Evolutionary conservation across 257 asterid genomes (phyloP), one percentile per base, ranked within the genome.

Genomic region (Apocynum venetum): DNA sequence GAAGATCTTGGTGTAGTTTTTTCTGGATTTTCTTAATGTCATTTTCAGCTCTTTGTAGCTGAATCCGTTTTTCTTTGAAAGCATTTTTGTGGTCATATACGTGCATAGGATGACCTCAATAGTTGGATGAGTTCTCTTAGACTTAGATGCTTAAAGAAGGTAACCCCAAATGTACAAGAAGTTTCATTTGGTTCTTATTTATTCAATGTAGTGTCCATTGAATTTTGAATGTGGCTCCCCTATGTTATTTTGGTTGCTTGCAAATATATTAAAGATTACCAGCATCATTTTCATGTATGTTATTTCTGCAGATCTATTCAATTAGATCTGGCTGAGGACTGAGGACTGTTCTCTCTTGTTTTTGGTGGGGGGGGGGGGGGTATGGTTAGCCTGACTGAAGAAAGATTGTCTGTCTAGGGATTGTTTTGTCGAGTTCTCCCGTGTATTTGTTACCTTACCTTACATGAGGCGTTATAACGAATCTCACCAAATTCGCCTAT

Each of bases 111-210:
- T 68, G 53, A 68, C 80, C 72, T 65, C 71, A 59, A 40, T 55
- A 13, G 80, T 76, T 51, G 74, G 74, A 65, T 8, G 74, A 76
- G 79, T 76, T 67, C 72, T 41, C 72, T 41, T 66, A 66, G 72
- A 41, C 5, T 67, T 68, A 66, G 72, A 66, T 40, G 35, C 41
- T 68, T 15, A 43, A 68, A 68, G 38, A n/a, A 68, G 7, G 15
- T 43, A 41, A 43, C 53, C 51, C 36, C 38, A 68, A 68, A 68
- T 68, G 73, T 68, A 68, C 73, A 68, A 68, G 69, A 35, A 35
- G 52, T 43, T 68, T 53, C 20, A 67, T 12, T 41, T 40, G 72
- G 13, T 68, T 44, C 73, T 68, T 46, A 43, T 68, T 41, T 43
- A 19, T 43, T 11, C 8, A 8, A 5, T 43, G 43, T 6, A 68